phyloP scores from a whole-genome alignment of 495 filamentous ascomycete species.

The Apiosordaria backusii region DNA sequence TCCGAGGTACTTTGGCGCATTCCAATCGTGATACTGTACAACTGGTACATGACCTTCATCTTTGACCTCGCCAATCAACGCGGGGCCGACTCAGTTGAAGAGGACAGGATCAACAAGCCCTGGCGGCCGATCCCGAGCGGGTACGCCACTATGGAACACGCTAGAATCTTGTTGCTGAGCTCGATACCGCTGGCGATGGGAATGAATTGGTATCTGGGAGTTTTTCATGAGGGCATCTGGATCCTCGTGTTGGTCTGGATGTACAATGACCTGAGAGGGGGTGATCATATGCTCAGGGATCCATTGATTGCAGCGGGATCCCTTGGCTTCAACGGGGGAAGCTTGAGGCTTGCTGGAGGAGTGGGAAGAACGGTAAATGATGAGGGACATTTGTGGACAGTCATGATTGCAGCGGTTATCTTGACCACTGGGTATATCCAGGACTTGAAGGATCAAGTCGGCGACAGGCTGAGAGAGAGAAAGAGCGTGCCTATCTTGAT shows the following conservation, averaged over 20 bases:
- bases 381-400: conserved; percentile 37
- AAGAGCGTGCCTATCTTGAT: conserved; percentile 25
- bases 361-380: neutral
- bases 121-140: conserved; percentile 52
- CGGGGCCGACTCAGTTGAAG: conserved; percentile 36
- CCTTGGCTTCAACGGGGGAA: conserved; percentile 32
- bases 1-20: neutral
- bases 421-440: conserved; percentile 51
- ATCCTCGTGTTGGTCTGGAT: conserved; percentile 44
- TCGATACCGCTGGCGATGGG: conserved; percentile 35
- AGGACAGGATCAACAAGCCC: conserved; percentile 57
- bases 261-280: conserved; percentile 54
- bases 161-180: conserved; percentile 36
- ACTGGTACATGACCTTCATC: neutral
- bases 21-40: neutral
- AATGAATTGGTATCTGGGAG: conserved; percentile 36
- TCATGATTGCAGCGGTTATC: conserved; percentile 43
- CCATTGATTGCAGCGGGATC: conserved; percentile 46
- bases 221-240: conserved; percentile 29
- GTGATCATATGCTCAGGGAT: conserved; percentile 34
- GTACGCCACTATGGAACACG: conserved; percentile 37
- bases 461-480: conserved; percentile 44
- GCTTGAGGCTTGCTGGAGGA: conserved; percentile 26
- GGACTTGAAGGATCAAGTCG: conserved; percentile 48
- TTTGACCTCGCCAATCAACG: conserved; percentile 3